phyloP scores from a whole-genome alignment of 495 filamentous ascomycete genomes.

The Aspergillus ostianus region DNA sequence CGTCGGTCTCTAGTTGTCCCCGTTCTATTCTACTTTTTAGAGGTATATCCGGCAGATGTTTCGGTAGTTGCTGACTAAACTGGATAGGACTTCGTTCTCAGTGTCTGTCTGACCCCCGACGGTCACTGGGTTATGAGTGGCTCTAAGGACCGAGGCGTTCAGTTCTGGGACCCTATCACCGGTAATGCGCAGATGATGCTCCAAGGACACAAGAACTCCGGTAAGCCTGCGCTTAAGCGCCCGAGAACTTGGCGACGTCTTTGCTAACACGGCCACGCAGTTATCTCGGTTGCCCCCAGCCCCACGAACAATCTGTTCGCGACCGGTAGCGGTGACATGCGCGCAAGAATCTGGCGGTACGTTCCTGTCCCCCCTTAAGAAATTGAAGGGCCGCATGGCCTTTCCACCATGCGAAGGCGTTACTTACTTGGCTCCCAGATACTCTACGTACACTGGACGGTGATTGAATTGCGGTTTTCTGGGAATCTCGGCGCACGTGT shows the following conservation, averaged over 20 bases:
- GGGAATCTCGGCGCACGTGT: conserved; percentile 41
- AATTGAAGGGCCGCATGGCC: conserved; percentile 4
- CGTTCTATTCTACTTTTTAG: conserved; percentile 7
- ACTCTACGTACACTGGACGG: conserved; percentile 46
- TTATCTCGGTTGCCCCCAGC: conserved; percentile 86
- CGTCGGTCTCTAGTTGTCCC: conserved; percentile 24
- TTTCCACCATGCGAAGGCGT: not conserved
- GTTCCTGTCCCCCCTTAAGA: conserved; percentile 24
- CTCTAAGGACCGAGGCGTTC: conserved; percentile 86
- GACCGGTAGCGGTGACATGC: conserved; percentile 87
- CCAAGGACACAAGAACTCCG: conserved; percentile 88
- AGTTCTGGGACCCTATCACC: conserved; percentile 89
- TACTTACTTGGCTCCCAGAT: conserved; percentile 25
- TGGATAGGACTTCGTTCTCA: conserved; percentile 81
- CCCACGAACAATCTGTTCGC: conserved; percentile 78
- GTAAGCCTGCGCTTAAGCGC: conserved; percentile 38
- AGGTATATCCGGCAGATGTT: not conserved
- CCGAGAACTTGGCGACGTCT: not conserved
- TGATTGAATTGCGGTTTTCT: conserved; percentile 32
- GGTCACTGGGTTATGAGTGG: conserved; percentile 88
- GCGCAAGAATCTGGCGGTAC: conserved; percentile 86
- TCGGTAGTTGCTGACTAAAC: conserved; percentile 12
- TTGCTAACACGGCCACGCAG: conserved; percentile 39
- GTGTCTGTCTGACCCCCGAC: conserved; percentile 84
- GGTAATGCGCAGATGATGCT: conserved; percentile 89